Conservation (phyloP, 495 filamentous ascomycete species). For the Lophiostoma macrostomum region DNA sequence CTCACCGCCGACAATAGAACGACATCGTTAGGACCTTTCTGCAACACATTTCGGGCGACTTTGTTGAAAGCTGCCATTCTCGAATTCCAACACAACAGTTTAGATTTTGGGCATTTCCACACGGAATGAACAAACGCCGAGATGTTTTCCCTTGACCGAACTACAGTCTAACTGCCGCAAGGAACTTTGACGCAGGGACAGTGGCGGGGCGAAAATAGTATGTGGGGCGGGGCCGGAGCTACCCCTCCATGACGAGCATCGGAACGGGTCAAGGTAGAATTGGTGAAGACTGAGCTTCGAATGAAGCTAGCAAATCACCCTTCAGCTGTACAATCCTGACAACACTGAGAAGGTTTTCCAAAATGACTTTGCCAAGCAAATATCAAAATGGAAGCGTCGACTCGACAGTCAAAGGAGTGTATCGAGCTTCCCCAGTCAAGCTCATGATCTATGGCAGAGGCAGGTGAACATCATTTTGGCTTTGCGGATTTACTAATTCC, state of each 20-base stretch:
- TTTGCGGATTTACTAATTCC: not conserved
- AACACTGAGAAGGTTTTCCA: not conserved
- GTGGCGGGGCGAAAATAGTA: conserved; percentile 26
- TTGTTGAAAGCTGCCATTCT: conserved; percentile 30
- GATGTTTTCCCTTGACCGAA: not conserved
- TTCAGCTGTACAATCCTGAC: not conserved
- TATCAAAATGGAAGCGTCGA: conserved; percentile 33
- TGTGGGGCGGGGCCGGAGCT: conserved; percentile 32
- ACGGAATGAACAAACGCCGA: not conserved
- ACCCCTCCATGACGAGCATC: conserved; percentile 27
- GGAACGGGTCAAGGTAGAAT: not conserved
- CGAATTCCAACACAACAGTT: not conserved
- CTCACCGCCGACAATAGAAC: conserved; percentile 33
- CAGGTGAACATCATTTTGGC: not conserved
- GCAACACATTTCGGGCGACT: conserved; percentile 22
- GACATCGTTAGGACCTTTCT: conserved; percentile 32
- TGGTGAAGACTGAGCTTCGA: not conserved
- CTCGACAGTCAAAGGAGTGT: conserved; percentile 21
- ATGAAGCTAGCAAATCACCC: too few species aligned
- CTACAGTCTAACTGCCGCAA: conserved; percentile 19
- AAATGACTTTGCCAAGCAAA: conserved; percentile 27
- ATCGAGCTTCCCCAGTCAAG: conserved; percentile 30
- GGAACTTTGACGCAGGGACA: conserved; percentile 1
- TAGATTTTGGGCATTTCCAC: conserved; percentile 1
- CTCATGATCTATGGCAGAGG: conserved; percentile 32